A percentile compares a stretch with the other conserved stretches of the same genome.
These are phyloP conservation scores for Litchi chinensis DNA, from an alignment of 345 rosid genomes.

Conservation along the genomic window DNA sequence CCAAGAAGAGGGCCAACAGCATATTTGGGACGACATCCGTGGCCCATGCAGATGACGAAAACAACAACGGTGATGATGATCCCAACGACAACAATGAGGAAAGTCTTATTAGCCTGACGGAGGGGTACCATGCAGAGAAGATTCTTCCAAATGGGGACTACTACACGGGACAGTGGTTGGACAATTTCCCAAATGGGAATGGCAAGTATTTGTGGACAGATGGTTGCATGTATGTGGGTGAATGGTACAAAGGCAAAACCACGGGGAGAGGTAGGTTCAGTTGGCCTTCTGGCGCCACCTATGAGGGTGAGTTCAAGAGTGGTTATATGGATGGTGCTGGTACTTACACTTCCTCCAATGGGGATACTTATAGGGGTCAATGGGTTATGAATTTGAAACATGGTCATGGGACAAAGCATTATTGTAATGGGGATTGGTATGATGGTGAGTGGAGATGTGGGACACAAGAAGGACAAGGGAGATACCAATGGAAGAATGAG, in stretches of 20 bases:
- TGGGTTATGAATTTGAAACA: slow-evolving; percentile 95
- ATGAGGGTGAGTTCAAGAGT: slow-evolving; percentile 90
- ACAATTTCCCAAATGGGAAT: slow-evolving; percentile 78
- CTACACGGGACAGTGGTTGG: slow-evolving; percentile 86
- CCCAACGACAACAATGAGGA: neutral
- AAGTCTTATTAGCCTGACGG: slow-evolving; percentile 19
- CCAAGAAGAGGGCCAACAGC: slow-evolving; percentile 86
- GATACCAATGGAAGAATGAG: slow-evolving; percentile 68
- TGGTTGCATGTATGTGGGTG: slow-evolving; percentile 85
- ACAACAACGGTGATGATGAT: slow-evolving; percentile 26
- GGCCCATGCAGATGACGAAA: slow-evolving; percentile 51
- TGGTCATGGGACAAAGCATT: slow-evolving; percentile 67
- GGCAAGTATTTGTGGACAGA: slow-evolving; percentile 94
- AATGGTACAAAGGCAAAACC: slow-evolving; percentile 80
- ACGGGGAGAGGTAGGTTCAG: slow-evolving; percentile 85
- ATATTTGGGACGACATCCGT: slow-evolving; percentile 70
- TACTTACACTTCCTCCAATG: slow-evolving; percentile 56
- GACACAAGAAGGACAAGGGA: slow-evolving; percentile 77
- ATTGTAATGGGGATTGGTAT: slow-evolving; percentile 70
- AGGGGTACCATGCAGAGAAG: slow-evolving; percentile 62
- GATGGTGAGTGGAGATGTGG: slow-evolving; percentile 94
- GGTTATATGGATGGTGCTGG: slow-evolving; percentile 94
- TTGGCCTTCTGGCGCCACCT: slow-evolving; percentile 91
- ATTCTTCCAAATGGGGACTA: slow-evolving; percentile 82
- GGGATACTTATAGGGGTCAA: slow-evolving; percentile 71